phyloP scores from a whole-genome alignment of 2,329 filamentous ascomycete genomes.

The Penicillium olsonii region DNA sequence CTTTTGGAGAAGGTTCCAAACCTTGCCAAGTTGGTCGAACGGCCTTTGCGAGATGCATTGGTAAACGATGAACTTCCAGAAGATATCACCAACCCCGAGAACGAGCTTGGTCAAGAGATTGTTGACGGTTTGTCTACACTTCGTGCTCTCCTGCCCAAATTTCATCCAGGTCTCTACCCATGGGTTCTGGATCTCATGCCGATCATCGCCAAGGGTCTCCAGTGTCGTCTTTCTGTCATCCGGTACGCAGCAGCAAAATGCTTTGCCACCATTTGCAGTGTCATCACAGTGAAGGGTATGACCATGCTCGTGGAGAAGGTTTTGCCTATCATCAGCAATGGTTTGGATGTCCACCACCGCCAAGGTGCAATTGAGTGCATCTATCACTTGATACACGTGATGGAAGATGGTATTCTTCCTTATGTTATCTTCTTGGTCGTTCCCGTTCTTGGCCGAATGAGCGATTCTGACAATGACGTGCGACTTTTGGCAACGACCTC shows the following conservation, averaged over 20 bases:
- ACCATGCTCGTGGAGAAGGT: constrained; percentile 93
- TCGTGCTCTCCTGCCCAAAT: constrained; percentile 87
- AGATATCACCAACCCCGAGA: constrained; percentile 72
- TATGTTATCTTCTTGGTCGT: constrained; percentile 99
- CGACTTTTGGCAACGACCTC: constrained; percentile 93
- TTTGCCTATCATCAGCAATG: constrained; percentile 86
- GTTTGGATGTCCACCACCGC: constrained; percentile 80
- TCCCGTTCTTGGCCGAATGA: constrained; percentile 95
- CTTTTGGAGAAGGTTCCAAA: constrained; percentile 85
- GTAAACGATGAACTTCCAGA: constrained; percentile 65
- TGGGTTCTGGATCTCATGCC: constrained; percentile 85
- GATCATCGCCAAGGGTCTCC: constrained; percentile 81
- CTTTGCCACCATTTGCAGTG: constrained; percentile 93
- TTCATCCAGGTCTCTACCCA: constrained; percentile 71
- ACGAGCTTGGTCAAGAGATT: constrained; percentile 82
- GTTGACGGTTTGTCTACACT: constrained; percentile 93
- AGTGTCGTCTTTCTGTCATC: constrained; percentile 86
- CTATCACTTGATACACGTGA: constrained; percentile 96
- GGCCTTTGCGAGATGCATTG: constrained; percentile 75
- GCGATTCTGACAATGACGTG: constrained; percentile 94
- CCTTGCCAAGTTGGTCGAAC: constrained; percentile 76
- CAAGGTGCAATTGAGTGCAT: constrained; percentile 94
- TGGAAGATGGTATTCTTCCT: constrained; percentile 93
- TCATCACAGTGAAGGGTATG: constrained; percentile 93
- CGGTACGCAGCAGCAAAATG: constrained; percentile 97